A percentile compares a stretch with the other conserved stretches of the same genome.
phyloP scores from a whole-genome alignment of 805 yeast species.

The Jamesozyma spencerorum region DNA sequence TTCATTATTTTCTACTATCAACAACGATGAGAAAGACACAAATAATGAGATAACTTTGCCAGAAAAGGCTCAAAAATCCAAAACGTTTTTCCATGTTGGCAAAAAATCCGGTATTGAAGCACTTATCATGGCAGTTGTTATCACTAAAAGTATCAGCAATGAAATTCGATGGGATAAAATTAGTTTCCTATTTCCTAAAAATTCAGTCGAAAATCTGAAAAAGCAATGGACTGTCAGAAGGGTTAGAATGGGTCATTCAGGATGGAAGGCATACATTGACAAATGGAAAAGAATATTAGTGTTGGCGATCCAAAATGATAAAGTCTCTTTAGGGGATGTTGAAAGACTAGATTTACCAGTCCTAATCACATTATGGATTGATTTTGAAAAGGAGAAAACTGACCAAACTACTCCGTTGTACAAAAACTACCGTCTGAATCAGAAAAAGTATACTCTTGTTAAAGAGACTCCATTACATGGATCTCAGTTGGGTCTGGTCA shows the following conservation, averaged over 20 bases:
- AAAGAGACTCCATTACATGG: slow-evolving; percentile 24
- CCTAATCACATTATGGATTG: slow-evolving; percentile 59
- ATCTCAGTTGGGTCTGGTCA: slow-evolving; percentile 37
- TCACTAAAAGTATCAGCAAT: slow-evolving; percentile 51
- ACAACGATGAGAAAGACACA: slow-evolving; percentile 1
- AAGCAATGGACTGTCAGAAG: slow-evolving; percentile 56
- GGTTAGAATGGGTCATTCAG: slow-evolving; percentile 51
- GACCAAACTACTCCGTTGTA: slow-evolving; percentile 13
- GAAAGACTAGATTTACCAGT: slow-evolving; percentile 41
- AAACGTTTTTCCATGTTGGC: slow-evolving; percentile 17
- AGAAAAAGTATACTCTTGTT: slow-evolving; percentile 36
- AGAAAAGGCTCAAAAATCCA: neutral
- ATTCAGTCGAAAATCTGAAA: slow-evolving; percentile 38
- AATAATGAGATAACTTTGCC: neutral
- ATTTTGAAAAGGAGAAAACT: slow-evolving; percentile 33
- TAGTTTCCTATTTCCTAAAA: slow-evolving; percentile 36
- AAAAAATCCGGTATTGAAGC: slow-evolving; percentile 41
- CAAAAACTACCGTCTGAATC: slow-evolving; percentile 40
- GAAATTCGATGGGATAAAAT: slow-evolving; percentile 63
- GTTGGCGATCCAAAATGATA: slow-evolving; percentile 47
- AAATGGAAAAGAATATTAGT: slow-evolving; percentile 62
- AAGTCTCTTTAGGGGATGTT: slow-evolving; percentile 41
- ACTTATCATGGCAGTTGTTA: slow-evolving; percentile 56
- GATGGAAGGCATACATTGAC: slow-evolving; percentile 42
- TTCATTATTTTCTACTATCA: slow-evolving; percentile 1